phyloP scores from a whole-genome alignment of 305 asterid species.

The Fraxinus baroniana region DNA sequence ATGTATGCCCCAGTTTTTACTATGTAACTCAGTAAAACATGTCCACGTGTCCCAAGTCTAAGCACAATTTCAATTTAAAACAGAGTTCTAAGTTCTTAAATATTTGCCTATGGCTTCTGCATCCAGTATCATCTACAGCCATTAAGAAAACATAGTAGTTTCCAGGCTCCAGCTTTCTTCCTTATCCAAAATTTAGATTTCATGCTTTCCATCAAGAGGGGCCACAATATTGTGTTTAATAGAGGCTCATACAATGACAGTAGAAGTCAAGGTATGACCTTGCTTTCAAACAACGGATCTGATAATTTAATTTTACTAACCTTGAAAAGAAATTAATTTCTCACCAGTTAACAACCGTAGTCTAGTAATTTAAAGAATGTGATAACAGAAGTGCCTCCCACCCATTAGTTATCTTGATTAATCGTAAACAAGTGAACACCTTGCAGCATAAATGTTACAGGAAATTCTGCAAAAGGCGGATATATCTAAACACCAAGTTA shows the following conservation, averaged over 20 bases:
- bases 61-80: background rate
- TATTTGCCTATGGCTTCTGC: background rate
- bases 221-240: background rate
- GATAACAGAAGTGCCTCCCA: background rate
- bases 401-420: conserved; percentile 5
- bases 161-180: background rate
- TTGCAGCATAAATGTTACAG: background rate
- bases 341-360: conserved; percentile 7
- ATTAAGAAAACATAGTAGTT: background rate
- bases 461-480: background rate
- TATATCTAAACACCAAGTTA: background rate
- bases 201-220: background rate
- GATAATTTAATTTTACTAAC: background rate
- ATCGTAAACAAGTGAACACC: background rate
- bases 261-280: conserved; percentile 7
- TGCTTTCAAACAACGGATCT: background rate
- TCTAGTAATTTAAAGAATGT: background rate
- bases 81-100: background rate
- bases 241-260: background rate
- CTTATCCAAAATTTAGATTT: conserved; percentile 1
- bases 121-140: background rate
- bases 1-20: background rate
- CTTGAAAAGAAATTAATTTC: conserved; percentile 1
- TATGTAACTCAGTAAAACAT: background rate
- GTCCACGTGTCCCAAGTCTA: background rate